These are phyloP conservation scores for Besnoitia besnoiti DNA, from an alignment of 169 alveolate genomes.

Conservation along the genomic window DNA sequence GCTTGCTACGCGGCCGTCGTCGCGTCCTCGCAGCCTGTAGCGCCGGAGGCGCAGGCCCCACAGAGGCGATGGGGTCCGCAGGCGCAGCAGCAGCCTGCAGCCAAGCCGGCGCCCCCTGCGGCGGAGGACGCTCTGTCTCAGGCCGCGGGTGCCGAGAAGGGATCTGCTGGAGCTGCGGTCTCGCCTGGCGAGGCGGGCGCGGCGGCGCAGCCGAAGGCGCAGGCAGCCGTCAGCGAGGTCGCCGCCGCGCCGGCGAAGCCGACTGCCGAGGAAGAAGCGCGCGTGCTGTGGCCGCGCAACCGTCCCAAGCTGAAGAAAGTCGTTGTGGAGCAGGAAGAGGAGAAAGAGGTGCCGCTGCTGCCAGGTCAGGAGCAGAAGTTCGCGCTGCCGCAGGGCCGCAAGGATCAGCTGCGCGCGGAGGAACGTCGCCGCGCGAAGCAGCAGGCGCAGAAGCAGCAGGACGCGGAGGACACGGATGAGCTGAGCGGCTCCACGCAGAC, in stretches of 20 bases:
- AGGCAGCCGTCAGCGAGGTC: neutral
- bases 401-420: constrained; percentile 44
- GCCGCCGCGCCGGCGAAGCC: too few relatives aligned
- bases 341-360: constrained; percentile 37
- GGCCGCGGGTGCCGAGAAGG: neutral
- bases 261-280: constrained; percentile 3
- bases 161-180: neutral
- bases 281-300: constrained; percentile 35
- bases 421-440: constrained; percentile 28
- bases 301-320: constrained; percentile 40
- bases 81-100: constrained; percentile 1
- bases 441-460: constrained; percentile 38
- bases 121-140: neutral
- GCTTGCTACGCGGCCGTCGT: neutral
- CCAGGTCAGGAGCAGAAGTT: constrained; percentile 54
- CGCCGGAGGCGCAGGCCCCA: neutral
- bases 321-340: constrained; percentile 24
- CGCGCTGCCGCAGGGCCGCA: constrained; percentile 45
- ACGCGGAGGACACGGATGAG: neutral
- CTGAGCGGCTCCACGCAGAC: neutral
- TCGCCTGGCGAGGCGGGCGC: neutral
- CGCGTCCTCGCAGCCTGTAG: neutral
- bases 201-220: constrained; percentile 5
- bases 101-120: neutral
- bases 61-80: neutral